These are phyloP conservation scores for Dictyostelium capitatum DNA, from an alignment of 78 protist genomes.

Conservation along the genomic window DNA sequence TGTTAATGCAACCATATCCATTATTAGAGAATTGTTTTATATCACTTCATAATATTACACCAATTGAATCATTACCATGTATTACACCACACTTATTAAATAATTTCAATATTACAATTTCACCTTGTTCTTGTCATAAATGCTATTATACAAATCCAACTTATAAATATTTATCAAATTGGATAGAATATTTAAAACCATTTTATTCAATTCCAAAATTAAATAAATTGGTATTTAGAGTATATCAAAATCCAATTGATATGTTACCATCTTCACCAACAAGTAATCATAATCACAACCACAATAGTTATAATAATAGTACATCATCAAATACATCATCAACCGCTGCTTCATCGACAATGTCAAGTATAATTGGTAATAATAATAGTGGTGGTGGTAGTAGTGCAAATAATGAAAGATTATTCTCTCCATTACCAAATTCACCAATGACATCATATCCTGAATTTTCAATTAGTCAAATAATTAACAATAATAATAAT, in stretches of 20 bases:
- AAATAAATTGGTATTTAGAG: conserved; percentile 22
- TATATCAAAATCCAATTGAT: conserved; percentile 54
- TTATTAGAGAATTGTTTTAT: conserved; percentile 62
- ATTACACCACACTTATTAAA: conserved; percentile 22
- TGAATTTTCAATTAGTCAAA: conserved; percentile 1
- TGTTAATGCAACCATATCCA: conserved; percentile 62
- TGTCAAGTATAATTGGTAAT: not conserved
- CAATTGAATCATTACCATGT: conserved; percentile 1
- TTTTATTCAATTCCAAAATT: not conserved
- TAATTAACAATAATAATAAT: not conserved
- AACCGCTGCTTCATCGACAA: not conserved
- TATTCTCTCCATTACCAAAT: conserved; percentile 9
- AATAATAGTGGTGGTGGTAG: not conserved
- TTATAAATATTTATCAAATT: conserved; percentile 27
- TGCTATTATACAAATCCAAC: conserved; percentile 45
- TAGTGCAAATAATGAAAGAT: not conserved
- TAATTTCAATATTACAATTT: conserved; percentile 39
- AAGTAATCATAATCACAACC: not conserved
- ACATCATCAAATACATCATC: not conserved
- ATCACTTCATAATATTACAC: conserved; percentile 54
- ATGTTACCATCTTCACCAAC: conserved; percentile 1
- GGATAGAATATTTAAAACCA: conserved; percentile 61
- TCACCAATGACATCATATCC: conserved; percentile 22
- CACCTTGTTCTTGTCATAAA: conserved; percentile 65
- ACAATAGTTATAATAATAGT: not conserved